Percentiles rank a stretch among this genome's conserved stretches.
Evolutionary conservation across 306 rosid genomes (phyloP).

Genomic region (Ormosia emarginata): DNA sequence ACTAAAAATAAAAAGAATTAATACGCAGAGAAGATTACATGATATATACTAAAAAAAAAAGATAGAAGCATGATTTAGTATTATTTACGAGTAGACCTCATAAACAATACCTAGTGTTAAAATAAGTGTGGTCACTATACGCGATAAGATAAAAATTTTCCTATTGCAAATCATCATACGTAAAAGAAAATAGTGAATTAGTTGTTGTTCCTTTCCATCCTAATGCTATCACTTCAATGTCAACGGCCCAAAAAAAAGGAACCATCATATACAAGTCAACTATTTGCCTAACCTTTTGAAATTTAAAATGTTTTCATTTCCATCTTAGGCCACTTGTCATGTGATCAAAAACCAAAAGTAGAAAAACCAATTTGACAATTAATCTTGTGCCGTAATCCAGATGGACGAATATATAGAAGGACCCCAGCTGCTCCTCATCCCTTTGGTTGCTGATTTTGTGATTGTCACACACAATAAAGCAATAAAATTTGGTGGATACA

Average conservation of each 20-base stretch:
- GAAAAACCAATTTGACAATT: background rate
- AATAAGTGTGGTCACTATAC: no score
- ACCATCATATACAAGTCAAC: background rate
- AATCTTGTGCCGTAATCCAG: background rate
- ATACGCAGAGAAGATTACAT: no score
- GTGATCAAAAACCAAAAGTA: background rate
- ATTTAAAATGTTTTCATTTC: background rate
- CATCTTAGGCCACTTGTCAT: no score
- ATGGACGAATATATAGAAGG: background rate
- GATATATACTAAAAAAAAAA: no score
- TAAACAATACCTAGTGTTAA: no score
- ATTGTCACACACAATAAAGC: background rate
- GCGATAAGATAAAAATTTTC: no score
- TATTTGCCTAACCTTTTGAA: background rate
- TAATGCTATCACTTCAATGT: background rate
- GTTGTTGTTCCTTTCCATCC: background rate
- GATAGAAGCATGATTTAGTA: no score
- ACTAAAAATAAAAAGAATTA: no score
- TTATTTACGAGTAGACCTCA: no score
- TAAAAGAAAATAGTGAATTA: background rate
- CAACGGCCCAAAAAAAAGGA: background rate
- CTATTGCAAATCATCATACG: background rate
- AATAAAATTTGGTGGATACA: background rate
- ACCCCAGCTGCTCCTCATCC: background rate
- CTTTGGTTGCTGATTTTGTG: background rate